Evolutionary conservation across 768 basidiomycete species (phyloP).

Genomic region (Termitomyces sp.): DNA sequence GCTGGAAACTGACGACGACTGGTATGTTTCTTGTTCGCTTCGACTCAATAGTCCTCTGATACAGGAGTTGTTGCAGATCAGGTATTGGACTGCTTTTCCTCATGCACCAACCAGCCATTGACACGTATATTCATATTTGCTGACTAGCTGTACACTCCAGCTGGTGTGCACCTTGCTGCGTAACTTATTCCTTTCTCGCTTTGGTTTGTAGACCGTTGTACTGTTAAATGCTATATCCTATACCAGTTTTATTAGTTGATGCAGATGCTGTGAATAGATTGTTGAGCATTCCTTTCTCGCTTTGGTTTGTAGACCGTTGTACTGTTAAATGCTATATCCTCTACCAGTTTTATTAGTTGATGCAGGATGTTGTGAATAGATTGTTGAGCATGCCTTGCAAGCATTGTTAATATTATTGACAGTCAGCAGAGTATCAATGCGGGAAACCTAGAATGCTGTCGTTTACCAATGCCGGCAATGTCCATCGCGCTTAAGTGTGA

Average conservation of each 20-base stretch:
- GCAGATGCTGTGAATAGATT: background rate
- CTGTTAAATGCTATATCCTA: constrained; percentile 8
- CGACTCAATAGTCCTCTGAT: background rate
- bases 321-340: constrained; percentile 7
- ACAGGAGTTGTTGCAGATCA: background rate
- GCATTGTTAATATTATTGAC: too few relatives aligned
- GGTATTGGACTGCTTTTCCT: background rate
- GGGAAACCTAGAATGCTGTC: background rate
- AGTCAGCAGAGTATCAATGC: too few relatives aligned
- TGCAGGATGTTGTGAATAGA: background rate
- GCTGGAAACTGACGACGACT: background rate
- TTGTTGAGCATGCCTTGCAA: background rate
- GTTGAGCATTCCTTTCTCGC: background rate
- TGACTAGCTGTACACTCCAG: background rate
- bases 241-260: background rate
- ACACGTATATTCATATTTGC: background rate
- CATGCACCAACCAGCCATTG: background rate
- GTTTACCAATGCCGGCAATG: background rate
- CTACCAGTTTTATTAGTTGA: background rate
- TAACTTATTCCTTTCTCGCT: constrained; percentile 8
- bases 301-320: constrained; percentile 3
- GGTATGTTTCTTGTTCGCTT: constrained; percentile 1
- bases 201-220: constrained; percentile 3
- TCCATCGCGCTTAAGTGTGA: background rate
- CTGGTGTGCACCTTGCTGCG: background rate